phyloP scores from a whole-genome alignment of 306 rosid genomes.

The Astragalus membranaceus region DNA sequence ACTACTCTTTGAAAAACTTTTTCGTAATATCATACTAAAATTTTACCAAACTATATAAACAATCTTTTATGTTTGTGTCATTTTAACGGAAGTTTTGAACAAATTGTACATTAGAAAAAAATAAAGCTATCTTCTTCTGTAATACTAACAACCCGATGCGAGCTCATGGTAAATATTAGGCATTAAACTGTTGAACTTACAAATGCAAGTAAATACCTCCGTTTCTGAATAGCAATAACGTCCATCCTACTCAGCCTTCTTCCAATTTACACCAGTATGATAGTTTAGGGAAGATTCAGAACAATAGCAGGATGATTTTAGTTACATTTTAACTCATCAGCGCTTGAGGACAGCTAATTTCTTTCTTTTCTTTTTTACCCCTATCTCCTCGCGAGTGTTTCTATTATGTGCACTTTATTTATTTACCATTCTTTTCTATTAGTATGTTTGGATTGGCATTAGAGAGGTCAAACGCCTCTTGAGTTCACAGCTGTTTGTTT shows the following conservation, averaged over 20 bases:
- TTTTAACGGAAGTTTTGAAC: background rate
- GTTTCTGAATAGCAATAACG: background rate
- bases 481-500: background rate
- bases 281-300: constrained; percentile 1
- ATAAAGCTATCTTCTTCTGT: background rate
- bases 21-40: background rate
- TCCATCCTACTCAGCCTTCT: background rate
- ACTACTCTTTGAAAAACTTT: background rate
- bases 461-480: background rate
- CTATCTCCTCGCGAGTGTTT: background rate
- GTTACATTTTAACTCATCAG: background rate
- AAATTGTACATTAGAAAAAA: background rate
- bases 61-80: background rate
- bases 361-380: background rate
- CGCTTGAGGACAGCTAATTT: background rate
- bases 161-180: background rate
- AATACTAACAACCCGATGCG: background rate
- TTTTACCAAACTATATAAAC: background rate
- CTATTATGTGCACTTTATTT: constrained; percentile 20
- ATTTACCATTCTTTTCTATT: background rate
- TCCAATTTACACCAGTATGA: background rate
- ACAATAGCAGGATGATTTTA: background rate
- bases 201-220: background rate
- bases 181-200: background rate
- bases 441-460: background rate